Evolutionary conservation across 495 filamentous ascomycete species (phyloP).

Genomic region (Aspergillus sparsus): DNA sequence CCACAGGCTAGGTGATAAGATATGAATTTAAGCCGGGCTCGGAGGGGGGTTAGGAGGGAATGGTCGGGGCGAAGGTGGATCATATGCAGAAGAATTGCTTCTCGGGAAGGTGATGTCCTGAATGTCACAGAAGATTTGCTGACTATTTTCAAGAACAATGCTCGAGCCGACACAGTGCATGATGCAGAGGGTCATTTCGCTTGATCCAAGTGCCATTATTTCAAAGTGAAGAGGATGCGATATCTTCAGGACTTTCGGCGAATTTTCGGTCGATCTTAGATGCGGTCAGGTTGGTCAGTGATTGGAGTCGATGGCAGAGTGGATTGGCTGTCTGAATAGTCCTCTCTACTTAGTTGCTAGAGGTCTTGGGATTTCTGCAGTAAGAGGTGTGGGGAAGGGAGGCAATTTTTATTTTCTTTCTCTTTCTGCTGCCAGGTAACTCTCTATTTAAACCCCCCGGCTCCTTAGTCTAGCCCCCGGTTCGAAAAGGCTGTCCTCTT

Average conservation of each 20-base stretch:
- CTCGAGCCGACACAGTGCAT: constrained; percentile 3
- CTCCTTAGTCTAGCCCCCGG: constrained; percentile 10
- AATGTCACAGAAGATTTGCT: not conserved
- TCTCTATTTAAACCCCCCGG: constrained; percentile 18
- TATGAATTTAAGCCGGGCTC: constrained; percentile 38
- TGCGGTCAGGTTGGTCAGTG: too few relatives aligned
- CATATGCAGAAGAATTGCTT: constrained; percentile 22
- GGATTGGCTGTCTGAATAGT: too few relatives aligned
- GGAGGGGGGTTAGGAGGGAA: constrained; percentile 48
- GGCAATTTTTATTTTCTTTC: not conserved
- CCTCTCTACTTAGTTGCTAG: too few relatives aligned
- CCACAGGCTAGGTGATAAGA: not conserved
- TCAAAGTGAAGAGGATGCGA: not conserved
- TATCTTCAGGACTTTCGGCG: constrained; percentile 10
- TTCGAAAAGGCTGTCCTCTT: constrained; percentile 4
- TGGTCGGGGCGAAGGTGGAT: constrained; percentile 44
- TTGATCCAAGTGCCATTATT: constrained; percentile 1
- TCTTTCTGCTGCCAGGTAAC: constrained; percentile 1
- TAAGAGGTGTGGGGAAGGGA: too few relatives aligned
- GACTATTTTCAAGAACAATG: not conserved
- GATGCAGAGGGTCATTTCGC: not conserved
- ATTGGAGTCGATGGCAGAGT: too few relatives aligned
- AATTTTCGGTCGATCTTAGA: not conserved
- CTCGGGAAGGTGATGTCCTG: not conserved
- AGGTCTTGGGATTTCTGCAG: too few relatives aligned